These are phyloP conservation scores for Plasmodium gaboni DNA, from an alignment of 169 alveolate species.

Conservation along the genomic window DNA sequence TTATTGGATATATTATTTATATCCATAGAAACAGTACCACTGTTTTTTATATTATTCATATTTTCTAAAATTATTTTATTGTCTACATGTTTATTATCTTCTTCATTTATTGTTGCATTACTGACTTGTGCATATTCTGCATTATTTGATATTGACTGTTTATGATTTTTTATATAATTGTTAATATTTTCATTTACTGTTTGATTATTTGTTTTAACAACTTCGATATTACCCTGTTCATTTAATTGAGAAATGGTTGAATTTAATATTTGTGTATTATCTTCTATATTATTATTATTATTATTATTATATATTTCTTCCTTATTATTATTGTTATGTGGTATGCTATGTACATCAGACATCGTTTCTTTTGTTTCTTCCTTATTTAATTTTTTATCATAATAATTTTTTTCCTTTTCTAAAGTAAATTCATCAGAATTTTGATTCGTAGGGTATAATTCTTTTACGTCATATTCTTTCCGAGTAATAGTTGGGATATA, in stretches of 20 bases:
- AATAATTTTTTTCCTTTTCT: not conserved
- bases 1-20: not conserved
- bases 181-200: conserved; percentile 14
- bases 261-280: not conserved
- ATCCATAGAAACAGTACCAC: not conserved
- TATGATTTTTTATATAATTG: conserved; percentile 52
- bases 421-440: not conserved
- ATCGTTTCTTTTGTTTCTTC: not conserved
- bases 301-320: not conserved
- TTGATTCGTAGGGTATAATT: conserved; percentile 2
- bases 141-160: not conserved
- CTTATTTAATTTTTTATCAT: not conserved
- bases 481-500: not conserved
- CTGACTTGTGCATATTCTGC: conserved; percentile 35
- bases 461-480: conserved; percentile 44
- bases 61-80: not conserved
- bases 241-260: too few species aligned
- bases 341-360: not conserved
- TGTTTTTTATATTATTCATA: not conserved
- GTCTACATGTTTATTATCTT: conserved; percentile 5
- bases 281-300: not conserved
- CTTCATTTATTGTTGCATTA: conserved; percentile 54
- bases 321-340: not conserved
- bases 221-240: not conserved
- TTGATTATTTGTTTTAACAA: conserved; percentile 3